Conservation (phyloP, 176 grass and related monocot genomes). For the Stipa capillata region DNA sequence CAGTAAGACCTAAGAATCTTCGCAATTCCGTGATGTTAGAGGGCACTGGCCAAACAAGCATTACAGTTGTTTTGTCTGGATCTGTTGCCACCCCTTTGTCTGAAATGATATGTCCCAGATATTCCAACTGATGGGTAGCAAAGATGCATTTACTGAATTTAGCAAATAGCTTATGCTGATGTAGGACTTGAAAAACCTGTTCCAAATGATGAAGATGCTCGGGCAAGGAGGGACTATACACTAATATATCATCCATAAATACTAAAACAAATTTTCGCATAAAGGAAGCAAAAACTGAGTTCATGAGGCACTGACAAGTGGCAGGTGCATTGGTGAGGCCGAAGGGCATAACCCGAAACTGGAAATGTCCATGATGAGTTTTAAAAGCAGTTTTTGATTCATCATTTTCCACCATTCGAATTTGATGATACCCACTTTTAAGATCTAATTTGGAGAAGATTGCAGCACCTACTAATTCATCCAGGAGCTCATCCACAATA, state of each 20-base stretch:
- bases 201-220: not conserved
- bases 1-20: not conserved
- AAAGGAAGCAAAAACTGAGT: too few relatives aligned
- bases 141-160: not conserved
- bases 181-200: not conserved
- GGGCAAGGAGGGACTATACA: not conserved
- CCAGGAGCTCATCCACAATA: not conserved
- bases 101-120: not conserved
- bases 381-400: not conserved
- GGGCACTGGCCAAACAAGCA: not conserved
- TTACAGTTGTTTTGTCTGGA: not conserved
- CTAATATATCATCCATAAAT: not conserved
- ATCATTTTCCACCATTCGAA: not conserved
- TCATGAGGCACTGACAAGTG: not conserved
- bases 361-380: not conserved
- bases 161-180: not conserved
- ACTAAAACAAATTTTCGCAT: not conserved
- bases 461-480: not conserved
- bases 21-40: not conserved
- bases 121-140: not conserved
- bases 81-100: not conserved
- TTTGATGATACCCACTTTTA: not conserved
- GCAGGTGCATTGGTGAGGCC: not conserved
- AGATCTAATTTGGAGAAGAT: not conserved
- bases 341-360: not conserved